Evolutionary conservation across 2,329 filamentous ascomycete species (phyloP).

Genomic region (Clonostachys byssicola): DNA sequence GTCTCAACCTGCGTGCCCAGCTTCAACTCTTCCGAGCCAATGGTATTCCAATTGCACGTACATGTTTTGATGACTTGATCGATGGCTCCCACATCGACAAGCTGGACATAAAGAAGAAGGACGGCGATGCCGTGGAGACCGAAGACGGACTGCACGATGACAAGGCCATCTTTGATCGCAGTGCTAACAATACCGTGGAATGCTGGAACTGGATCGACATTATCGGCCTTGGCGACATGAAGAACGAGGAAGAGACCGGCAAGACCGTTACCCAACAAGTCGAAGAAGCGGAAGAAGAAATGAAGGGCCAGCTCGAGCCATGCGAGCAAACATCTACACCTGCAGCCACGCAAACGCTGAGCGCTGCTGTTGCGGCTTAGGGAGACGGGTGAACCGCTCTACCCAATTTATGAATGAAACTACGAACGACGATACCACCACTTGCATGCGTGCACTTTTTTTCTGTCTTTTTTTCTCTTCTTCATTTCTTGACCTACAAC

Average conservation of each 20-base stretch:
- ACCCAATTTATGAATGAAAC: no score
- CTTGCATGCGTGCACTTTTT: no score
- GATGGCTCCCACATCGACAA: constrained; percentile 38
- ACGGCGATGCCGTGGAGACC: constrained; percentile 4
- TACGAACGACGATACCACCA: no score
- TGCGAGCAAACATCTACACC: constrained; percentile 1
- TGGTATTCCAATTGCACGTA: constrained; percentile 41
- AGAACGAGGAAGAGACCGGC: constrained; percentile 14
- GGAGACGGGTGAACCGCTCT: no score
- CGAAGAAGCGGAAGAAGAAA: constrained; percentile 24
- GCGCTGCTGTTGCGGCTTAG: background rate
- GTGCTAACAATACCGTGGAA: constrained; percentile 29
- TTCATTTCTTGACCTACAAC: no score
- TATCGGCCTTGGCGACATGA: constrained; percentile 37
- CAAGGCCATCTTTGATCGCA: constrained; percentile 43
- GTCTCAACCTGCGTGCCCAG: constrained; percentile 54
- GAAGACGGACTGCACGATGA: constrained; percentile 40
- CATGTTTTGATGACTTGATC: constrained; percentile 42
- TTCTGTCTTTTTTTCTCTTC: no score
- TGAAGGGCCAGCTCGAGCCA: constrained; percentile 25
- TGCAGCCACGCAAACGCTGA: constrained; percentile 1
- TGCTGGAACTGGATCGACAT: constrained; percentile 51
- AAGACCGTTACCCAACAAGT: constrained; percentile 22
- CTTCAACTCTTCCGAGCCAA: constrained; percentile 52
- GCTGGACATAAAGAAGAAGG: constrained; percentile 15